Percentiles rank a stretch among this genome's conserved stretches.
These are phyloP conservation scores for Akanthomyces muscarius DNA, from an alignment of 2,329 filamentous ascomycete species.

Conservation along the genomic window DNA sequence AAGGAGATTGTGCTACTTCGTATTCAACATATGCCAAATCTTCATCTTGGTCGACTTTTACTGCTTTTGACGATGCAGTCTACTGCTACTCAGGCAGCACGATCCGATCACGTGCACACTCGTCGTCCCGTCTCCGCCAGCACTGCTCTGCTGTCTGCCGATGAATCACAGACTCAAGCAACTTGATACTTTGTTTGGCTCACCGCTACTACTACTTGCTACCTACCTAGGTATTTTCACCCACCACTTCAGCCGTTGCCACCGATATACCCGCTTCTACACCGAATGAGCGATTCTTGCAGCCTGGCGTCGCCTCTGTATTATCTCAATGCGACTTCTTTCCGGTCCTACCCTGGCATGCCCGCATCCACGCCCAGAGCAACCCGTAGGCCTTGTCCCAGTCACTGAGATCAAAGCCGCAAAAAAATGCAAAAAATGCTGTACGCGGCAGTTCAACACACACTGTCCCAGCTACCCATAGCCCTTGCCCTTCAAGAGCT, in stretches of 20 bases:
- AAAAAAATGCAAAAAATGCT: conserved; percentile 40
- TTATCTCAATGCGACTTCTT: conserved; percentile 29
- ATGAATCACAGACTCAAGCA: too few relatives aligned
- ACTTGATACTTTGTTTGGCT: background rate
- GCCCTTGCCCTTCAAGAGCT: conserved; percentile 30
- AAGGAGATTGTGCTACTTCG: background rate
- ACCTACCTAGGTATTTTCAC: background rate
- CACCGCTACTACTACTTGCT: background rate
- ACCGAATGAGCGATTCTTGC: conserved; percentile 19
- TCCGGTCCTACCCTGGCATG: conserved; percentile 38
- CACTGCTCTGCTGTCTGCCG: too few relatives aligned
- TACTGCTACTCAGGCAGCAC: background rate
- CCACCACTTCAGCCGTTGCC: background rate
- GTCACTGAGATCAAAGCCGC: conserved; percentile 38
- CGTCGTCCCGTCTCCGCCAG: too few relatives aligned
- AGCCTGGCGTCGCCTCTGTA: conserved; percentile 30
- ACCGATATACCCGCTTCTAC: background rate
- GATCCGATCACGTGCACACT: background rate
- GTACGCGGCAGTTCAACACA: conserved; percentile 33
- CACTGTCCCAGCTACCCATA: conserved; percentile 31
- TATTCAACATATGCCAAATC: background rate
- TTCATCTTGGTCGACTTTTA: background rate
- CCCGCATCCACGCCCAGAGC: conserved; percentile 30
- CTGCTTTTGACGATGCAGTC: background rate
- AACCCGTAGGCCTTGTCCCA: conserved; percentile 37